Conservation (phyloP, 2,329 filamentous ascomycete species). For the Neocucurbitaria cava region DNA sequence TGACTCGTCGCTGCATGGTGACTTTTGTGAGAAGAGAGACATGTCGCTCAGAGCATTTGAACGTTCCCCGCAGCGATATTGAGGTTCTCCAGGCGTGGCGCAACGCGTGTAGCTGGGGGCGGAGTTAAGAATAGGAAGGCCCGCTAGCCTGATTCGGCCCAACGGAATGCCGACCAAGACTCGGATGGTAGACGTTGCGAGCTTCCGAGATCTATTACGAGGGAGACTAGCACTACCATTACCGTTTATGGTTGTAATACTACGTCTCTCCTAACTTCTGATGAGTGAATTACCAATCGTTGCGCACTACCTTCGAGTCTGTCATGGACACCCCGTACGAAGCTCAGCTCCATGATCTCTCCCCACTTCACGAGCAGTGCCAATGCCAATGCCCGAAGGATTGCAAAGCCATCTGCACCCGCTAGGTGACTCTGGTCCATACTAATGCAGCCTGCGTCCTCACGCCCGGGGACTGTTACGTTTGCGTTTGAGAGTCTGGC, state of each 20-base stretch:
- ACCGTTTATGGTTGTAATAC: too few species aligned
- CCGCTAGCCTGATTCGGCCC: conserved; percentile 13
- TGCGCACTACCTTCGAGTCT: too few species aligned
- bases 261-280: too few species aligned
- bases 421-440: conserved; percentile 15
- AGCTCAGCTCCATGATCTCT: too few species aligned
- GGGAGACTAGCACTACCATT: too few species aligned
- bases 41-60: conserved; percentile 7
- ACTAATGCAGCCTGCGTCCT: conserved; percentile 18
- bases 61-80: conserved; percentile 4
- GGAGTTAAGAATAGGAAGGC: conserved; percentile 12
- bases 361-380: not conserved
- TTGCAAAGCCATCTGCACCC: conserved; percentile 5
- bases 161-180: conserved; percentile 4
- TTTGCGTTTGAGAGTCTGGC: conserved; percentile 16
- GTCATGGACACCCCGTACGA: too few species aligned
- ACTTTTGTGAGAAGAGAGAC: not conserved
- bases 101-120: conserved; percentile 25
- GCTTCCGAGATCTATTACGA: not conserved
- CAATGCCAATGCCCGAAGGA: conserved; percentile 1
- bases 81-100: conserved; percentile 10
- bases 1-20: conserved; percentile 38
- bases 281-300: too few species aligned
- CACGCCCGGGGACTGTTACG: conserved; percentile 13
- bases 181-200: conserved; percentile 8